phyloP scores from a whole-genome alignment of 371 early-diverging fungal species.

The Actinomortierella ambigua region DNA sequence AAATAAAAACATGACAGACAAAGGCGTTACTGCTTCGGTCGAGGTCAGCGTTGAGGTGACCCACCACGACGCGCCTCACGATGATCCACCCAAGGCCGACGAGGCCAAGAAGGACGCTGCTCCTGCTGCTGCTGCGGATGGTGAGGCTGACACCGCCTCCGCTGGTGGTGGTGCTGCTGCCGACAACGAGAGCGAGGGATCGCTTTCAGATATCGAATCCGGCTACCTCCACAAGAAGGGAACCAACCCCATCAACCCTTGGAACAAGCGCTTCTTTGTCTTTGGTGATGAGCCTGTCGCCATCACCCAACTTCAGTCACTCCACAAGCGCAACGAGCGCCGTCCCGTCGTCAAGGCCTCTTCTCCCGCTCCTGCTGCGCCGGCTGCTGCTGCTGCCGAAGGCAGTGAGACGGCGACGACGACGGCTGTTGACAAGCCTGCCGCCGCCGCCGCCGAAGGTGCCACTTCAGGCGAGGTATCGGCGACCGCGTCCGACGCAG shows the following conservation, averaged over 20 bases:
- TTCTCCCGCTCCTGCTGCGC: constrained; percentile 8
- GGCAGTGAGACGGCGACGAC: background rate
- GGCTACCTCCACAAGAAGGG: constrained; percentile 50
- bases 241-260: constrained; percentile 48
- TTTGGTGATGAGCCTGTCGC: constrained; percentile 44
- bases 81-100: too few species aligned
- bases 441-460: too few species aligned
- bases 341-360: constrained; percentile 28
- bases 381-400: constrained; percentile 4
- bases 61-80: too few species aligned
- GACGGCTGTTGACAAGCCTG: constrained; percentile 4
- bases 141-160: constrained; percentile 3
- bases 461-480: constrained; percentile 2
- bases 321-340: constrained; percentile 50
- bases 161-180: constrained; percentile 17
- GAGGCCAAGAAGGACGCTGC: constrained; percentile 18
- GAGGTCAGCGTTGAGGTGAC: too few species aligned
- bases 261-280: constrained; percentile 53
- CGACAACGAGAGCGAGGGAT: constrained; percentile 31
- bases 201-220: constrained; percentile 24
- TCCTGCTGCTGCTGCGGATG: constrained; percentile 6
- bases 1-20: too few species aligned
- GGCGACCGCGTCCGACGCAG: background rate
- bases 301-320: constrained; percentile 41
- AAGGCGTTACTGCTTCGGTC: too few species aligned